Evolutionary conservation across 495 filamentous ascomycete genomes (phyloP).

Genomic region (Jackrogersella multiformis): DNA sequence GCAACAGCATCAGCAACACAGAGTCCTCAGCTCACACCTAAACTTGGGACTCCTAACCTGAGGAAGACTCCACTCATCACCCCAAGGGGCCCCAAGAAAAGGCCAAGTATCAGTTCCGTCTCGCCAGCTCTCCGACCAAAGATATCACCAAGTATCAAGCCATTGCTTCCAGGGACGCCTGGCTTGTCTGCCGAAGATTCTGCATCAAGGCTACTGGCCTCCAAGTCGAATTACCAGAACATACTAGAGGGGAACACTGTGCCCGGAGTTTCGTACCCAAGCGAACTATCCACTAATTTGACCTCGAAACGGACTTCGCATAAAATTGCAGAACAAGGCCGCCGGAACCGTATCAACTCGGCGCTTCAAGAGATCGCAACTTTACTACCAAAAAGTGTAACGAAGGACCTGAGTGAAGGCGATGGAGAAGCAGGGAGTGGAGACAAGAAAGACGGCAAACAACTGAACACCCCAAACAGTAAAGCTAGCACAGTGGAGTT

Average conservation of each 20-base stretch:
- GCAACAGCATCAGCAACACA: constrained; percentile 54
- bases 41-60: constrained; percentile 43
- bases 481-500: constrained; percentile 96
- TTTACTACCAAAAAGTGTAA: constrained; percentile 69
- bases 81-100: constrained; percentile 68
- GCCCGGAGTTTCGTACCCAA: constrained; percentile 89
- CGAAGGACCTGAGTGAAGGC: constrained; percentile 46
- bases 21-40: constrained; percentile 62
- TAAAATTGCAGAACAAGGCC: constrained; percentile 96
- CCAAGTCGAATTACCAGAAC: constrained; percentile 98
- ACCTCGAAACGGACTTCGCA: constrained; percentile 97
- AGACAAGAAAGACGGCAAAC: constrained; percentile 53
- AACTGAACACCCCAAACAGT: constrained; percentile 69
- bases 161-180: constrained; percentile 75
- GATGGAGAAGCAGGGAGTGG: constrained; percentile 55
- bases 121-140: constrained; percentile 86
- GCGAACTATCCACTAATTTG: constrained; percentile 87
- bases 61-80: constrained; percentile 58
- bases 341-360: constrained; percentile 93
- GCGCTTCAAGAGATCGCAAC: constrained; percentile 91
- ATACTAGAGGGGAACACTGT: constrained; percentile 92
- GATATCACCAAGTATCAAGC: constrained; percentile 95
- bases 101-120: constrained; percentile 78
- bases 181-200: constrained; percentile 65
- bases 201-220: constrained; percentile 85